Evolutionary conservation across 441 rosid genomes (phyloP).

Genomic region (Euphorbia celastroides): DNA sequence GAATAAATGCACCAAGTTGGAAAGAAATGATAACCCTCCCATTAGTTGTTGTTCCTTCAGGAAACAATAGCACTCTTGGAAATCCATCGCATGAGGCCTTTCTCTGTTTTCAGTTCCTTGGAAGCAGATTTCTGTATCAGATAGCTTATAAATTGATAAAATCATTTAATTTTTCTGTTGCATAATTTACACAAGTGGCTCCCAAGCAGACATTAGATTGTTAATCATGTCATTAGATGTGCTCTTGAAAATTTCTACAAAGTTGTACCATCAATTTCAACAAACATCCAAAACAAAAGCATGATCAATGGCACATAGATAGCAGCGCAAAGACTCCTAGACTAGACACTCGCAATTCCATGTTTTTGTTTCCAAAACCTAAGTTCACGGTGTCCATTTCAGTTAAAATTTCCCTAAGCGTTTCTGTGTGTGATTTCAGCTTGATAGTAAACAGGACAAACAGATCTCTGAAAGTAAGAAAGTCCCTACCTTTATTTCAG

Average conservation of each 20-base stretch:
- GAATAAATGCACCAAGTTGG: conserved; percentile 96
- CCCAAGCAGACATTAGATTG: neutral
- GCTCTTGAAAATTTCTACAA: neutral
- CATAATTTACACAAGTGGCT: conserved; percentile 7
- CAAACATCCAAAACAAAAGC: neutral
- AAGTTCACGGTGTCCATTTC: too few relatives aligned
- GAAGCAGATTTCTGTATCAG: conserved; percentile 95
- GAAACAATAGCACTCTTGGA: conserved; percentile 88
- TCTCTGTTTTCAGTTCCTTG: conserved; percentile 97
- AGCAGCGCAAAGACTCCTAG: too few relatives aligned
- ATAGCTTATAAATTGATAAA: conserved; percentile 61
- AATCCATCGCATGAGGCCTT: conserved; percentile 71
- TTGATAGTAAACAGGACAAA: neutral
- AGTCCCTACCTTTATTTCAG: conserved; percentile 88
- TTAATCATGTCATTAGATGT: neutral
- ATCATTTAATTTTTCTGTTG: conserved; percentile 33
- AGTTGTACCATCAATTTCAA: neutral
- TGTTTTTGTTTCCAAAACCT: too few relatives aligned
- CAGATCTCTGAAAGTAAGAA: conserved; percentile 26
- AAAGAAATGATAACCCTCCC: conserved; percentile 81
- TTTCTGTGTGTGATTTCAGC: too few relatives aligned
- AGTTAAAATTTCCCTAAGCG: too few relatives aligned
- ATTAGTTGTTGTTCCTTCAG: conserved; percentile 97
- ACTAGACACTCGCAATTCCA: too few relatives aligned
- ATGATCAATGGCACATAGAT: neutral